phyloP scores from a whole-genome alignment of 2,329 filamentous ascomycete genomes.

The Penicillium sp. region DNA sequence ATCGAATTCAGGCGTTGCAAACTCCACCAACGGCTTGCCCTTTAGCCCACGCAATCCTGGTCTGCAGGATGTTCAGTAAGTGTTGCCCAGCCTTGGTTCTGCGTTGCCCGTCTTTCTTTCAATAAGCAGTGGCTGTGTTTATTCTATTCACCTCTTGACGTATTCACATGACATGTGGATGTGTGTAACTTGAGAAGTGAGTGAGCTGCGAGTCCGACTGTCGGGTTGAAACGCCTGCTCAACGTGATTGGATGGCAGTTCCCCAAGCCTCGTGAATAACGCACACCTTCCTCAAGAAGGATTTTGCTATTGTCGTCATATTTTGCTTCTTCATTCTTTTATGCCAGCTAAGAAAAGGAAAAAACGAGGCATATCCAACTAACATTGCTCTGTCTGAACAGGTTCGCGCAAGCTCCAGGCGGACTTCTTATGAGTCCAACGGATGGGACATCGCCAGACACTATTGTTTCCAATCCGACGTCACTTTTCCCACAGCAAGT shows the following conservation, averaged over 20 bases:
- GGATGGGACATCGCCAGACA: slow-evolving; percentile 25
- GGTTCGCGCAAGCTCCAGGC: slow-evolving; percentile 48
- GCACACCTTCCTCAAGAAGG: slow-evolving; percentile 6
- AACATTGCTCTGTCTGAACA: slow-evolving; percentile 28
- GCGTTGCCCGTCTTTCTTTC: not conserved
- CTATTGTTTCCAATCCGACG: slow-evolving; percentile 29
- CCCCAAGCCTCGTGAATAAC: slow-evolving; percentile 6
- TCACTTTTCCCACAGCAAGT: slow-evolving; percentile 33
- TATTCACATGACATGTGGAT: not conserved
- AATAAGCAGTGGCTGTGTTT: not conserved
- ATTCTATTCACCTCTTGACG: not conserved
- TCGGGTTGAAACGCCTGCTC: not conserved
- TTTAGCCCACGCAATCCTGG: slow-evolving; percentile 51
- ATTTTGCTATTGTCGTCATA: not conserved
- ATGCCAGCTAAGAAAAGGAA: not conserved
- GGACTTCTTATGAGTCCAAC: slow-evolving; percentile 47
- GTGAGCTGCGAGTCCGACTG: not conserved
- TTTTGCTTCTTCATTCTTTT: not conserved
- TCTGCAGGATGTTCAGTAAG: slow-evolving; percentile 54
- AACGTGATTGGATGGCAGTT: slow-evolving; percentile 1
- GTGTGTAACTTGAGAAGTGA: not conserved
- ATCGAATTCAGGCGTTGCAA: slow-evolving; percentile 34
- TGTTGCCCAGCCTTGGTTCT: slow-evolving; percentile 25
- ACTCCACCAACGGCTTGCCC: slow-evolving; percentile 48
- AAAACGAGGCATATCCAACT: not conserved